Base-by-base conservation (phyloP, 495 filamentous ascomycete genomes). In the Penicillium robsamsonii region DNA sequence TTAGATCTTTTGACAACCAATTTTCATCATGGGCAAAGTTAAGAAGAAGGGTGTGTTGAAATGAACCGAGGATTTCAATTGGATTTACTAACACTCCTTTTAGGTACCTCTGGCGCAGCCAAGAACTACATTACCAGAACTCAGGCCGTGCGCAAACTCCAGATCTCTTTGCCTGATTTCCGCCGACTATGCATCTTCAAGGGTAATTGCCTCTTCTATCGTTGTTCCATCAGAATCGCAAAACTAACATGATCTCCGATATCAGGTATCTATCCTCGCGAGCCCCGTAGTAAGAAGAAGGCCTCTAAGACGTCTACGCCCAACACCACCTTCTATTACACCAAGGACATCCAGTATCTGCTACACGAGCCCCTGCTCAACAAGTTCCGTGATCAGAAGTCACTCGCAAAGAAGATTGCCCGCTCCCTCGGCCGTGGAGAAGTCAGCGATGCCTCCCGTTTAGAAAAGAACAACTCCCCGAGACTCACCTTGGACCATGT, bases 51-150 rank as follows among this genome's bases (percentile, higher is more conserved):
- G 87, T 86, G 72, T 53, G 66, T 35, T 27, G 53, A 37, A 25
- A 25, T 2, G 22, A 9, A 29, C 22, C 44, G 10, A 40, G n/a
- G 17, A 47, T 48, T 44, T 29, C 29, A 38, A 43, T 61, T 56
- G 30, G 29, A 41, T 42, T 15, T 56, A 24, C 69, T 73, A 52
- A 72, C 40, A 50, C 20, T 58, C 15, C 6, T 31, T 29, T 22
- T 53, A 90, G 87, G 94, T 65, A 88, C 87, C 66, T 83, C 91
- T 68, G 94, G 94, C 75, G 84, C 88, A 75, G 92, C 94, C 79
- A 97, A 93, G 78, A 97, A 97, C 82, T 98, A 92, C 80, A 93
- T 97, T 60, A 97, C 93, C 45, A 84, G 94, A 72, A 96, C 92
- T 3, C 91, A 96, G 73, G 94, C 95, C 15, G 91, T 97, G 59